Base-by-base conservation (phyloP, 2,329 filamentous ascomycete species). In the Neophaeococcomyces aloes region DNA sequence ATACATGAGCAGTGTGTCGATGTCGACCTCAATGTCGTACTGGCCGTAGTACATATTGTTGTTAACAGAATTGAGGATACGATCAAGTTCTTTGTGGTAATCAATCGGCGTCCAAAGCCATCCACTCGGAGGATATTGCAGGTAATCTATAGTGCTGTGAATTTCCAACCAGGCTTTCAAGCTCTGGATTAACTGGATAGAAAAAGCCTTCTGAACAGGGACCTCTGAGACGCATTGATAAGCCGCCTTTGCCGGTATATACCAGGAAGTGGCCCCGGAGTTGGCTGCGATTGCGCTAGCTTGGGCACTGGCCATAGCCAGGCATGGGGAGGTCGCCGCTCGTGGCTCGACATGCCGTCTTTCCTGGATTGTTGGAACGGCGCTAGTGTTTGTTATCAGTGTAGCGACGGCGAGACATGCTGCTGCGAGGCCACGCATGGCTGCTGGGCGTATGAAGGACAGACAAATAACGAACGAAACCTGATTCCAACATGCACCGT, bases 21-120 rank as follows among this genome's bases (percentile, higher is more conserved):
- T 62, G 25, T 73, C 72, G 3, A 61, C 48, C 51, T 75, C 70
- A 49, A 76, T 76, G 4, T 70, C 66, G 52, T 70, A 75, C 51
- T 78, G 73, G 55, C 65, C 71, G 2, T 58, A 54, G 51, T 70
- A 77, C 2, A 57, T 57, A 14, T 65, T 64, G 2, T 55, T 57
- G 17, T 56, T 49, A 3, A 68, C 65, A 13, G 67, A 72, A 4
- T 58, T 47, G 32, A 62, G 60, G 38, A 78, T 70, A 7, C 58
- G 56, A 41, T 69, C 63, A 4, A 78, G 58, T 1, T 60, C 63
- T 3, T 54, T 65, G 15, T 69, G 52, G n/a, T 76, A 61, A 48
- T 78, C 73, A 19, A 66, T 59, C 1, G 64, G 56, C 0, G 70
- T 64, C 38, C 72, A 65, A 44, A 61, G 61, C 56, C 76, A 78